A percentile compares a stretch with the other conserved stretches of the same genome.
These are phyloP conservation scores for Lepidium didymum DNA, from an alignment of 345 rosid species.

Conservation along the genomic window DNA sequence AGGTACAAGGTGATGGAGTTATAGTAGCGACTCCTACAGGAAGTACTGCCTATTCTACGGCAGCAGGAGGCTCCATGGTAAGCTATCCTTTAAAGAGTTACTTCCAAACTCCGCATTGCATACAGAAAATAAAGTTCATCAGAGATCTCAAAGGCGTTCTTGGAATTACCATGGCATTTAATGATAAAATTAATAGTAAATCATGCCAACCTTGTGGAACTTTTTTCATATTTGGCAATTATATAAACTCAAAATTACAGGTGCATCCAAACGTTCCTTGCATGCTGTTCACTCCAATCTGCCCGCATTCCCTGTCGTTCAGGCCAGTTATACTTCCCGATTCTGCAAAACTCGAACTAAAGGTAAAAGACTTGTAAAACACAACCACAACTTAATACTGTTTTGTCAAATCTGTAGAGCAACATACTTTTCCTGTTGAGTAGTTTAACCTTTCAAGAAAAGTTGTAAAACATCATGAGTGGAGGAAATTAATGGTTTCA, in stretches of 20 bases:
- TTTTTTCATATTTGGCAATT: background rate
- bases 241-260: conserved; percentile 33
- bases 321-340: conserved; percentile 98
- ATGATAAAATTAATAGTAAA: background rate
- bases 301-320: conserved; percentile 96
- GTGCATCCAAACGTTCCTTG: conserved; percentile 99
- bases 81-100: background rate
- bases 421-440: background rate
- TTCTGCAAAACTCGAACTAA: conserved; percentile 87
- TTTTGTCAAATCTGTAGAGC: background rate
- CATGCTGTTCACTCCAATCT: conserved; percentile 96
- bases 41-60: conserved; percentile 96
- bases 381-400: background rate
- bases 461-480: background rate
- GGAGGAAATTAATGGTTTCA: background rate
- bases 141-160: background rate
- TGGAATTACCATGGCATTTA: background rate
- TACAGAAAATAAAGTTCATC: background rate
- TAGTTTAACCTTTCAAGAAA: background rate
- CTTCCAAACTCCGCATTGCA: background rate
- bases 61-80: conserved; percentile 99
- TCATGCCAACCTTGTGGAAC: background rate
- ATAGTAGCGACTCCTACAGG: conserved; percentile 99
- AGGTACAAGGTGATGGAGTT: conserved; percentile 99
- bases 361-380: conserved; percentile 39